Percentiles rank a stretch among this genome's conserved stretches.
Conservation (phyloP, 176 grass and related monocot genomes). For the Metroxylon sagu region DNA sequence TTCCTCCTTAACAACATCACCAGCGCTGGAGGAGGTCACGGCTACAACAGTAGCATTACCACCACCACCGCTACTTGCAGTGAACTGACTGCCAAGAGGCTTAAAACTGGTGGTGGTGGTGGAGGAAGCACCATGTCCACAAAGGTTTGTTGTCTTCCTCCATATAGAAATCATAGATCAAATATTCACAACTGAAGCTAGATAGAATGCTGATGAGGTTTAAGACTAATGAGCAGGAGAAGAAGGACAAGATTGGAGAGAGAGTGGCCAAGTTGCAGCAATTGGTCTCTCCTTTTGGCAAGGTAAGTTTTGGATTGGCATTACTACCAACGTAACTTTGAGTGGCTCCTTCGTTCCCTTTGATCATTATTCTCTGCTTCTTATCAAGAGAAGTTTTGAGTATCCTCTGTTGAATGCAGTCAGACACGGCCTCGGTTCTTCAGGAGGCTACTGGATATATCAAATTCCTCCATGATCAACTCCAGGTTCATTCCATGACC, state of each 20-base stretch:
- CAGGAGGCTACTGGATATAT: slow-evolving; percentile 84
- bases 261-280: slow-evolving; percentile 67
- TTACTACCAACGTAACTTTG: too few relatives aligned
- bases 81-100: slow-evolving; percentile 50
- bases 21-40: background rate
- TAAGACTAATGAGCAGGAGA: slow-evolving; percentile 47
- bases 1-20: slow-evolving; percentile 23
- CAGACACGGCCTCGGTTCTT: slow-evolving; percentile 91
- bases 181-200: too few relatives aligned
- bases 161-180: too few relatives aligned
- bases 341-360: background rate
- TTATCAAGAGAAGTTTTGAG: too few relatives aligned
- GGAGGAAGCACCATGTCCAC: slow-evolving; percentile 29
- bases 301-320: slow-evolving; percentile 27
- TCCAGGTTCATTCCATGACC: slow-evolving; percentile 42
- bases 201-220: background rate
- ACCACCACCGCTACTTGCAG: slow-evolving; percentile 25
- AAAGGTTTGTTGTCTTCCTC: slow-evolving; percentile 21
- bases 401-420: slow-evolving; percentile 27
- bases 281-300: slow-evolving; percentile 87
- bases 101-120: slow-evolving; percentile 27
- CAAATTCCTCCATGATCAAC: slow-evolving; percentile 89
- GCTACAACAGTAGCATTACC: background rate
- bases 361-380: background rate
- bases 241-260: slow-evolving; percentile 94